Percentiles rank a stretch among this genome's conserved stretches.
Evolutionary conservation across 1,284 basidiomycete species (phyloP).

Genomic region (Austroboletus niveus): DNA sequence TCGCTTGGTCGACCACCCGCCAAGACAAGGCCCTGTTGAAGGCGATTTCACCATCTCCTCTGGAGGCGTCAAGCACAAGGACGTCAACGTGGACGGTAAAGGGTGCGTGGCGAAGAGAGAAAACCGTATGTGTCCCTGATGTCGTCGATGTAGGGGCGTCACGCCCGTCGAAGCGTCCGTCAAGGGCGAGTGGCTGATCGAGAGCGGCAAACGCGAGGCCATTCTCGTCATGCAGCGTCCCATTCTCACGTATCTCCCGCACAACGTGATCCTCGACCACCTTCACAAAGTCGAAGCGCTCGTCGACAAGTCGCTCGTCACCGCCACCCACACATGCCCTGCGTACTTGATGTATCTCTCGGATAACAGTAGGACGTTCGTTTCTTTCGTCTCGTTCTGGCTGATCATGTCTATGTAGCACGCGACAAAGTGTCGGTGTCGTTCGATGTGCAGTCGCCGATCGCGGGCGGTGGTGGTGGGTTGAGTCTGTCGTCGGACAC

Average conservation of each 20-base stretch:
- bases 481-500: constrained; percentile 16
- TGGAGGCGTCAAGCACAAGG: constrained; percentile 6
- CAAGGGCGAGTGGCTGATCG: constrained; percentile 16
- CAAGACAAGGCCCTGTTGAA: constrained; percentile 18
- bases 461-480: not conserved
- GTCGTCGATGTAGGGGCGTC: not conserved
- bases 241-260: constrained; percentile 6
- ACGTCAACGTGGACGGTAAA: constrained; percentile 1
- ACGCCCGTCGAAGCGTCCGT: not conserved
- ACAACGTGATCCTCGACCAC: constrained; percentile 1
- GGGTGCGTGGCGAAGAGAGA: constrained; percentile 1
- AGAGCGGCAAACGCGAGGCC: constrained; percentile 10
- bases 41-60: constrained; percentile 24
- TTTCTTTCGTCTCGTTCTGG: not conserved
- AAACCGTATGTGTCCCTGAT: too few species aligned
- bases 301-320: constrained; percentile 15
- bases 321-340: constrained; percentile 11
- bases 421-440: constrained; percentile 5
- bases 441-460: constrained; percentile 6
- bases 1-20: constrained; percentile 14
- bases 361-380: constrained; percentile 7
- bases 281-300: constrained; percentile 15
- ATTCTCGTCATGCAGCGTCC: constrained; percentile 19
- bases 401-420: not conserved
- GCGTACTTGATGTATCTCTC: constrained; percentile 22